Conservation (phyloP, 2,329 filamentous ascomycete genomes). For the Tolypocladium tundrense region DNA sequence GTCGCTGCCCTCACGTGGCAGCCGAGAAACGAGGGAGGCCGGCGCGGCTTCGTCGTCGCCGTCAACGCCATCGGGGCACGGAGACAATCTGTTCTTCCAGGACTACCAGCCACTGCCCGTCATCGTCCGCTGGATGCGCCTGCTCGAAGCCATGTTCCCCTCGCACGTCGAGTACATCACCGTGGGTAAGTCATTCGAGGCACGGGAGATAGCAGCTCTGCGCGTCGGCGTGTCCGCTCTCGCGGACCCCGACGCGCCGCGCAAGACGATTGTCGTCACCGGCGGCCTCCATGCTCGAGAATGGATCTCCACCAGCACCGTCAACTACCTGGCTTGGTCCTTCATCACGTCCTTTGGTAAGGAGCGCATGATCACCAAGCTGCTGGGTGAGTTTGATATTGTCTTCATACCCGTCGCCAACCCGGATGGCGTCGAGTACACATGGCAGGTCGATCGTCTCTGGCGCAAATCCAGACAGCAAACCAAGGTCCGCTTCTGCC, state of each 20-base stretch:
- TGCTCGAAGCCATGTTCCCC: constrained; percentile 84
- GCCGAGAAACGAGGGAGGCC: constrained; percentile 7
- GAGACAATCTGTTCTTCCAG: constrained; percentile 77
- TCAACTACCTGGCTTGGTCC: constrained; percentile 83
- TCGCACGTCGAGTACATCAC: constrained; percentile 62
- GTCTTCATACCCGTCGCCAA: constrained; percentile 84
- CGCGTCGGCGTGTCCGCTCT: constrained; percentile 54
- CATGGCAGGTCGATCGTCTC: constrained; percentile 81
- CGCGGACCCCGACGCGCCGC: constrained; percentile 32
- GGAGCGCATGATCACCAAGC: constrained; percentile 56
- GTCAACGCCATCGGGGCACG: constrained; percentile 20
- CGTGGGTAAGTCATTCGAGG: constrained; percentile 81
- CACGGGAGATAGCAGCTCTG: constrained; percentile 74
- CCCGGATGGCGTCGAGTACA: constrained; percentile 89
- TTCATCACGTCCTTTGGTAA: constrained; percentile 78
- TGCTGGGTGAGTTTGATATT: constrained; percentile 78
- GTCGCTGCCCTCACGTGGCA: constrained; percentile 16
- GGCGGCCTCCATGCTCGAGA: constrained; percentile 90
- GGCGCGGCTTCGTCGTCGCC: constrained; percentile 19
- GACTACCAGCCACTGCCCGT: constrained; percentile 83
- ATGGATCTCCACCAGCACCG: constrained; percentile 90
- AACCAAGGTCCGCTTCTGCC: constrained; percentile 73
- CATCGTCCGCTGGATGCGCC: constrained; percentile 82
- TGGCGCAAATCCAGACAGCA: constrained; percentile 92
- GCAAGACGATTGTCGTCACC: constrained; percentile 71